A percentile compares a stretch with the other conserved stretches of the same genome.
These are phyloP conservation scores for Grosmannia huntii DNA, from an alignment of 2,329 filamentous ascomycete genomes.

Conservation along the genomic window DNA sequence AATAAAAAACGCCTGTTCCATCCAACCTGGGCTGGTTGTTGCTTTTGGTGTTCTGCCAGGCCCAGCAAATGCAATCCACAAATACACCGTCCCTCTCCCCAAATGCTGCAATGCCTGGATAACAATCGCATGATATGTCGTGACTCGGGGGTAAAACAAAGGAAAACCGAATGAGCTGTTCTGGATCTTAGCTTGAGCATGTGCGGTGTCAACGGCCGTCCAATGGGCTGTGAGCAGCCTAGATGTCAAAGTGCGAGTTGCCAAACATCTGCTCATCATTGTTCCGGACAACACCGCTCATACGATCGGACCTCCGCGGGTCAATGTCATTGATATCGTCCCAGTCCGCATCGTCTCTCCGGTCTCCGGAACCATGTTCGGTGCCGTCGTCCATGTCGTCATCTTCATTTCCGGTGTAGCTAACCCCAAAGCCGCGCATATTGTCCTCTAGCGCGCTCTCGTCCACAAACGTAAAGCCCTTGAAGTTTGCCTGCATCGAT, in stretches of 20 bases:
- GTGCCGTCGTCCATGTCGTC: slow-evolving; percentile 50
- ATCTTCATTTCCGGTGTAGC: slow-evolving; percentile 27
- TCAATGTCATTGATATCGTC: slow-evolving; percentile 45
- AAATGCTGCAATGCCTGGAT: slow-evolving; percentile 6
- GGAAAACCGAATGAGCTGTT: not conserved
- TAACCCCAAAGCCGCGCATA: slow-evolving; percentile 41
- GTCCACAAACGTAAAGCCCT: slow-evolving; percentile 98
- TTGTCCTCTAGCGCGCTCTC: slow-evolving; percentile 89
- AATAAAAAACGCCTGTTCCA: slow-evolving; percentile 4
- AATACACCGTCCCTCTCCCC: slow-evolving; percentile 1
- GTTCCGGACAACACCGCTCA: slow-evolving; percentile 51
- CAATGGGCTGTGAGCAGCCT: not conserved
- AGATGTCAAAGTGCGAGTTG: slow-evolving; percentile 51
- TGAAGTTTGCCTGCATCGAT: slow-evolving; percentile 94
- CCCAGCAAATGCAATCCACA: slow-evolving; percentile 6
- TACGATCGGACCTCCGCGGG: slow-evolving; percentile 39
- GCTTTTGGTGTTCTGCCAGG: slow-evolving; percentile 3
- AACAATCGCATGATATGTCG: not conserved
- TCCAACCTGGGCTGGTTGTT: slow-evolving; percentile 4
- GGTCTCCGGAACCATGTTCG: slow-evolving; percentile 22
- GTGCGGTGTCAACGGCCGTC: no score
- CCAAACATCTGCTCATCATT: slow-evolving; percentile 52
- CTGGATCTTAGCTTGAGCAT: no score
- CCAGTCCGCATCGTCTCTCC: slow-evolving; percentile 38
- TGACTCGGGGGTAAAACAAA: not conserved